Evolutionary conservation across 768 basidiomycete genomes (phyloP).

Genomic region (Calocybe cyanea): DNA sequence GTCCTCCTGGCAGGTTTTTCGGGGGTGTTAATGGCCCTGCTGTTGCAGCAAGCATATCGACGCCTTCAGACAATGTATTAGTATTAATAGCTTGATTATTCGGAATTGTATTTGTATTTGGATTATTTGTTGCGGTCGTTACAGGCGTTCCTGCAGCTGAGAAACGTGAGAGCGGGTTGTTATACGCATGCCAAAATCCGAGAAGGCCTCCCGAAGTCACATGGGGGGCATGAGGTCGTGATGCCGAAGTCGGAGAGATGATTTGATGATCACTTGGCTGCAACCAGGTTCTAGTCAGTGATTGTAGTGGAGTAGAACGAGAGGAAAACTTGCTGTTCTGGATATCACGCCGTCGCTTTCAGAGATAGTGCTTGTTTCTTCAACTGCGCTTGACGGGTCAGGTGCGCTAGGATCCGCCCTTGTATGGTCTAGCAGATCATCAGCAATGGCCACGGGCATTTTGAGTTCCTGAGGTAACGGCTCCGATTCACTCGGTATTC

Average conservation of each 20-base stretch:
- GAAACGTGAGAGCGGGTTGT: conserved; percentile 55
- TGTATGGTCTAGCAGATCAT: conserved; percentile 49
- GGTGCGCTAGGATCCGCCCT: conserved; percentile 14
- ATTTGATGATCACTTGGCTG: conserved; percentile 18
- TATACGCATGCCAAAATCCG: conserved; percentile 59
- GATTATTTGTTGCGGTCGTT: conserved; percentile 15
- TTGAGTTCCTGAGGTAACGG: conserved; percentile 58
- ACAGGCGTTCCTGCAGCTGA: conserved; percentile 25
- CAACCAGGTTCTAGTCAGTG: neutral
- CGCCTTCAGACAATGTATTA: neutral
- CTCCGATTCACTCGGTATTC: conserved; percentile 54
- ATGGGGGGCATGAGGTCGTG: conserved; percentile 17
- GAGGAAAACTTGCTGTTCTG: conserved; percentile 23
- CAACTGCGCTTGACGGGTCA: conserved; percentile 16
- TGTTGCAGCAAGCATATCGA: neutral
- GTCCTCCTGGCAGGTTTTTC: conserved; percentile 34
- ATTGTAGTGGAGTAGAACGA: too few relatives aligned
- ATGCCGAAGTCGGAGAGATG: conserved; percentile 10
- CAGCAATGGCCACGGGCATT: conserved; percentile 56
- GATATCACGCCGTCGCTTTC: conserved; percentile 24
- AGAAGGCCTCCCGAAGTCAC: conserved; percentile 41
- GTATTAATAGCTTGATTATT: conserved; percentile 12
- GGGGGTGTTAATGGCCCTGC: conserved; percentile 9
- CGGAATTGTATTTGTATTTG: conserved; percentile 11
- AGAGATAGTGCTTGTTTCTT: conserved; percentile 15